Conservation (phyloP, 78 protist genomes). For the Mantamonas sphyraenae region DNA sequence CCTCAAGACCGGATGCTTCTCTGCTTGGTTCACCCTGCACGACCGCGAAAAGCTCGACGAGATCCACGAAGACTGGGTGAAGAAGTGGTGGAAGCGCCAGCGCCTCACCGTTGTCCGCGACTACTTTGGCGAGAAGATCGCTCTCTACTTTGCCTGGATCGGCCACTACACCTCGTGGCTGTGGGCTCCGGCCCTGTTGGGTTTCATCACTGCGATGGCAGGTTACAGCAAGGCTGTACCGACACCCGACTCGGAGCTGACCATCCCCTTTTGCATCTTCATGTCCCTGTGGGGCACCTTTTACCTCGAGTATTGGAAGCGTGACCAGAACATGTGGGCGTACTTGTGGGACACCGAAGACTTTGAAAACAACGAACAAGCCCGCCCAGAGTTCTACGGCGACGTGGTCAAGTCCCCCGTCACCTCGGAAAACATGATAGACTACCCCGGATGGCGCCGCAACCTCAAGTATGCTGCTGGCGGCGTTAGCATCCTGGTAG, state of each 20-base stretch:
- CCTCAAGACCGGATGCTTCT: no score
- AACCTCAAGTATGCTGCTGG: neutral
- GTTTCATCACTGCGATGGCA: no score
- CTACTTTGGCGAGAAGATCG: slow-evolving; percentile 27
- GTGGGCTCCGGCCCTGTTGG: slow-evolving; percentile 1
- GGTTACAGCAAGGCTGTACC: no score
- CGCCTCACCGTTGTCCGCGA: neutral
- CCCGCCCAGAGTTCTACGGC: slow-evolving; percentile 11
- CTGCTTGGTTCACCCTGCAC: no score
- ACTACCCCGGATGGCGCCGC: neutral
- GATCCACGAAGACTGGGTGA: no score
- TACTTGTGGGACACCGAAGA: neutral
- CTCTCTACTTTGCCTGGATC: slow-evolving; percentile 23
- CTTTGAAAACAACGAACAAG: neutral
- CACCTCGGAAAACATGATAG: neutral
- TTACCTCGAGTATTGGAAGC: slow-evolving; percentile 21
- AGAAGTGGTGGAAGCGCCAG: no score
- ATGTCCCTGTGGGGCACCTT: slow-evolving; percentile 7
- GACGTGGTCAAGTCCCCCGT: neutral
- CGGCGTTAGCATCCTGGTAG: neutral
- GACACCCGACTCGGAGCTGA: no score
- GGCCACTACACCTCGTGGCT: slow-evolving; percentile 6
- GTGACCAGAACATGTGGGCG: neutral
- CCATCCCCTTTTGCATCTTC: no score
- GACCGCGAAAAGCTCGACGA: no score